A percentile compares a stretch with the other conserved stretches of the same genome.
Conservation (phyloP, 192 early-diverging fungal genomes). For the Dissophora ornata region DNA sequence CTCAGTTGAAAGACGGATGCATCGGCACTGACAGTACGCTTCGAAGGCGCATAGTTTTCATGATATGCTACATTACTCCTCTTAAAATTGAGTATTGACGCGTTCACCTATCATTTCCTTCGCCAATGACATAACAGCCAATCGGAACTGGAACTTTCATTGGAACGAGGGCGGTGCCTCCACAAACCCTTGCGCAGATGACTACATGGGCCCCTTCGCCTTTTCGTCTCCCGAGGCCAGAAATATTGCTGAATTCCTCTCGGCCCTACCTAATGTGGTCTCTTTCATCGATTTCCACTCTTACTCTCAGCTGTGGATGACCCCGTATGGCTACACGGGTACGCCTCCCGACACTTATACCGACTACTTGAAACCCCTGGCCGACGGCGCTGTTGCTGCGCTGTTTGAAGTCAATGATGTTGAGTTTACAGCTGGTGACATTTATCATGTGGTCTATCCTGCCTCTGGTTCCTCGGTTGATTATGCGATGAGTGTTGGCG, state of each 20-base stretch:
- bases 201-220: conserved; percentile 54
- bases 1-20: conserved; percentile 55
- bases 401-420: conserved; percentile 46
- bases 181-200: conserved; percentile 58
- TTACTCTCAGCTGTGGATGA: conserved; percentile 62
- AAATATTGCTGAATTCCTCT: conserved; percentile 59
- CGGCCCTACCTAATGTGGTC: conserved; percentile 41
- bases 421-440: conserved; percentile 54
- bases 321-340: conserved; percentile 39
- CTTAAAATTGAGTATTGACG: no score
- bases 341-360: conserved; percentile 27
- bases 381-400: conserved; percentile 18
- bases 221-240: conserved; percentile 57
- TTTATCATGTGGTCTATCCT: conserved; percentile 62
- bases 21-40: conserved; percentile 46
- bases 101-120: no score
- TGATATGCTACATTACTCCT: no score
- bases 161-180: conserved; percentile 62
- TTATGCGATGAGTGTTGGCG: conserved; percentile 53
- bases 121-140: conserved; percentile 45
- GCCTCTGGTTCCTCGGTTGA: conserved; percentile 64
- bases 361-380: conserved; percentile 34
- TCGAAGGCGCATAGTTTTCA: not conserved
- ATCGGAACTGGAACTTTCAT: conserved; percentile 62
- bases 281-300: conserved; percentile 64